phyloP scores from a whole-genome alignment of 129 eudicot species.

The Tanacetum coccineum region DNA sequence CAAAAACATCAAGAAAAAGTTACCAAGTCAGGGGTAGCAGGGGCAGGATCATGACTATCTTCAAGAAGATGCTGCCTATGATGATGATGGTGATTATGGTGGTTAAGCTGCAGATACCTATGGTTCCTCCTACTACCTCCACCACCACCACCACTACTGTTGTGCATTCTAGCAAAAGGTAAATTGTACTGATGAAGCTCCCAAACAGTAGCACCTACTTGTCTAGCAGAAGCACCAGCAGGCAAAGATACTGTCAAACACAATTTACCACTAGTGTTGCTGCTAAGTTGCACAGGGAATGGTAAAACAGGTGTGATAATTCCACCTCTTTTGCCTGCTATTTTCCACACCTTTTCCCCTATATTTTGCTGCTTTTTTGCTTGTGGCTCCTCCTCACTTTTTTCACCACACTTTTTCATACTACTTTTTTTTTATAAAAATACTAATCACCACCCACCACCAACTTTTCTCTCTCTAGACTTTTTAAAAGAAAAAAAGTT shows the following conservation, averaged over 20 bases:
- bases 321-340: slow-evolving; percentile 60
- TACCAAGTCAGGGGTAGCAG: slow-evolving; percentile 64
- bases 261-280: slow-evolving; percentile 21
- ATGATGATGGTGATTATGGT: slow-evolving; percentile 40
- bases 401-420: slow-evolving; percentile 44
- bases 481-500: slow-evolving; percentile 16
- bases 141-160: slow-evolving; percentile 42
- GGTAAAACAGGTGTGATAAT: slow-evolving; percentile 55
- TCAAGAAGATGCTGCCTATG: slow-evolving; percentile 37
- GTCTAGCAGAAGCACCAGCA: slow-evolving; percentile 63
- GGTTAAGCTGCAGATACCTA: slow-evolving; percentile 48
- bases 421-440: slow-evolving; percentile 14
- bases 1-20: slow-evolving; percentile 3
- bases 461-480: slow-evolving; percentile 40
- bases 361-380: slow-evolving; percentile 60
- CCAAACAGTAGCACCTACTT: slow-evolving; percentile 77
- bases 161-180: slow-evolving; percentile 56
- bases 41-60: slow-evolving; percentile 60
- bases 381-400: slow-evolving; percentile 34
- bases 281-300: slow-evolving; percentile 30
- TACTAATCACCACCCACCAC: slow-evolving; percentile 31
- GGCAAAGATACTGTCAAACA: slow-evolving; percentile 22
- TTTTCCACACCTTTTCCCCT: slow-evolving; percentile 64
- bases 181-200: slow-evolving; percentile 63
- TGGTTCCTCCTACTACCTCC: slow-evolving; percentile 32